These are phyloP conservation scores for Schwanniomyces polymorphus DNA, from an alignment of 805 yeast genomes.

Conservation along the genomic window DNA sequence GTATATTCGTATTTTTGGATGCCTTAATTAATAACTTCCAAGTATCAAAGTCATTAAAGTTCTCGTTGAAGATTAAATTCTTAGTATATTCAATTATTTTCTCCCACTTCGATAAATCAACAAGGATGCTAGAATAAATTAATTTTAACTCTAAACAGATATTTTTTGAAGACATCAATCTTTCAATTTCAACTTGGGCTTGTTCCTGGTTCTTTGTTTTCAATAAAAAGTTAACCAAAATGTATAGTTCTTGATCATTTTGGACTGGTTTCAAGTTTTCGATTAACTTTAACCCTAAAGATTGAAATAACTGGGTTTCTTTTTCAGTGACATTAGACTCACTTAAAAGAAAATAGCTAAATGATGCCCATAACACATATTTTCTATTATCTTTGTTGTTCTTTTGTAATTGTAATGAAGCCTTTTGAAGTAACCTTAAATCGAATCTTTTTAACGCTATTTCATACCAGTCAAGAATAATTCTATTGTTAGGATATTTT, in stretches of 20 bases:
- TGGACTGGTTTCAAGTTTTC: conserved; percentile 51
- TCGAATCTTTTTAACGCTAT: conserved; percentile 49
- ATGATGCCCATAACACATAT: conserved; percentile 55
- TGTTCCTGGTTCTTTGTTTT: conserved; percentile 32
- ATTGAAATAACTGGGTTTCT: conserved; percentile 54
- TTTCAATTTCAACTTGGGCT: conserved; percentile 21
- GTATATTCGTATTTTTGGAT: conserved; percentile 30
- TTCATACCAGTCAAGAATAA: conserved; percentile 59
- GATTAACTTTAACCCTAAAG: conserved; percentile 59
- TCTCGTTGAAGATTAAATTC: conserved; percentile 42
- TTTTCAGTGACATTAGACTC: conserved; percentile 29
- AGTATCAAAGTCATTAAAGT: conserved; percentile 74
- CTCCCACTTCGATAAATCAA: conserved; percentile 41
- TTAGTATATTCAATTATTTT: conserved; percentile 40
- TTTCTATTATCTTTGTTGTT: conserved; percentile 23
- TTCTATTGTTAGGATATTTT: conserved; percentile 51
- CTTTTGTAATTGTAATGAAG: conserved; percentile 43
- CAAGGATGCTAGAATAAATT: conserved; percentile 49
- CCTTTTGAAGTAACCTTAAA: conserved; percentile 52
- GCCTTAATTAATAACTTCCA: conserved; percentile 62
- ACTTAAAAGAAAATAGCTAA: conserved; percentile 48
- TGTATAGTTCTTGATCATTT: conserved; percentile 65
- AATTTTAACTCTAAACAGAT: conserved; percentile 66
- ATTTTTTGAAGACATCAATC: conserved; percentile 29
- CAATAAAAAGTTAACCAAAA: conserved; percentile 53